Percentiles rank a stretch among this genome's conserved stretches.
Conservation (phyloP, 1,284 basidiomycete genomes). For the Marasmius fiardii region DNA sequence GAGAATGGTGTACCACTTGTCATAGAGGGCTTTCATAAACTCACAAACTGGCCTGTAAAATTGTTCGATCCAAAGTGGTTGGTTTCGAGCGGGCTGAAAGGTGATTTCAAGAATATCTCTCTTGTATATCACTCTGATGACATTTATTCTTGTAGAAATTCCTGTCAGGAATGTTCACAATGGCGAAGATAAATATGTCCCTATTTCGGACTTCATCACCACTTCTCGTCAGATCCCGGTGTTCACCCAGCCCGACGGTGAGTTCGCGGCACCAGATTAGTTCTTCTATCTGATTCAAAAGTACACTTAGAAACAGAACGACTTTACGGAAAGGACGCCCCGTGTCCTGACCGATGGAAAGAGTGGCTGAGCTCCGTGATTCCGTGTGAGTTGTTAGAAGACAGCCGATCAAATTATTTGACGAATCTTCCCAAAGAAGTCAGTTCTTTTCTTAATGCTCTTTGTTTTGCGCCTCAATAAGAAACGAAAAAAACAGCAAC, state of each 20-base stretch:
- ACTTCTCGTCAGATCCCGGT: slow-evolving; percentile 31
- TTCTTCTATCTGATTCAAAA: no score
- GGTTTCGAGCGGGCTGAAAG: slow-evolving; percentile 25
- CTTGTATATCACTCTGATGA: not conserved
- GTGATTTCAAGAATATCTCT: slow-evolving; percentile 22
- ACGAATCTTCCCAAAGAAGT: slow-evolving; percentile 47
- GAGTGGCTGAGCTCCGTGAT: slow-evolving; percentile 52
- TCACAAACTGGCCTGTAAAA: slow-evolving; percentile 46
- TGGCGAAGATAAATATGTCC: slow-evolving; percentile 42
- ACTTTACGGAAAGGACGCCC: slow-evolving; percentile 71
- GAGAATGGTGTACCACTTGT: slow-evolving; percentile 53
- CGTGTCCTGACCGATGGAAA: slow-evolving; percentile 62
- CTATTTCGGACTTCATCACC: slow-evolving; percentile 42
- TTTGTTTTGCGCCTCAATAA: not conserved
- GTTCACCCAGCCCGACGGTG: slow-evolving; percentile 38
- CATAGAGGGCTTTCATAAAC: slow-evolving; percentile 54
- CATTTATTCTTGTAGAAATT: slow-evolving; percentile 34
- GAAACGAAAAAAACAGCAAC: slow-evolving; percentile 32
- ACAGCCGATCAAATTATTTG: slow-evolving; percentile 52
- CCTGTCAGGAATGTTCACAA: slow-evolving; percentile 52
- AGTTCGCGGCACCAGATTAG: slow-evolving; percentile 8
- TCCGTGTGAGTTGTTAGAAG: slow-evolving; percentile 46
- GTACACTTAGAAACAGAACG: slow-evolving; percentile 55
- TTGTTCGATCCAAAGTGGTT: slow-evolving; percentile 58
- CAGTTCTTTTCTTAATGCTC: slow-evolving; percentile 13